Base-by-base conservation (phyloP, 2,329 filamentous ascomycete genomes). In the Fonsecaea erecta region DNA sequence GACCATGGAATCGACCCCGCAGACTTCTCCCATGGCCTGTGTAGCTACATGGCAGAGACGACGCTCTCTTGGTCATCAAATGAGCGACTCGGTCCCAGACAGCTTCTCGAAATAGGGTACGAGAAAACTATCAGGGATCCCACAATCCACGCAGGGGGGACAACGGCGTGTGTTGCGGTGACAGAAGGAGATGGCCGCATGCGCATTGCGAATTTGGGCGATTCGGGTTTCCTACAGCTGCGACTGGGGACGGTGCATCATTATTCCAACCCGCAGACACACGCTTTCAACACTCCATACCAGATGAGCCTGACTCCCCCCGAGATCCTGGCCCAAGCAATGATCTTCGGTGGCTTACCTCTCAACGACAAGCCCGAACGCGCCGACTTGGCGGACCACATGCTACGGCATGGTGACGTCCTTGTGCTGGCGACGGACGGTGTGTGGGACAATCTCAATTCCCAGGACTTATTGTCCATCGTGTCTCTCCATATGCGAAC, bases 231-330 rank as follows among this genome's bases (percentile, higher is more conserved):
- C 76, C 85, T 98, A 62, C 90, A 96, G 67, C 83, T 98, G 66
- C 88, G 93, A 14, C 85, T 92, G 28, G 96, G 94, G 71, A 92
- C 90, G 14, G 91, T 99, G 34, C 90, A 95, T 76, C 86, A 90
- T 62, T 89, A 88, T 74, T 96, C 93, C 1, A 86, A 88, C 54
- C 90, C 92, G 26, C 95, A 99, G 78, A 97, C 93, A 0, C 95
- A 99, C 77, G 93, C 90, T 51, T 99, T 99, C 84, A 99, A 99
- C 78, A 98, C 95, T 0, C 95, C 95, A 0, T 99, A 91, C 75
- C 95, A 99, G 77, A 85, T 99, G 46, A 94, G 92, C 60, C 88
- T 97, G 60, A 89, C 97, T 7, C 94, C 95, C 0, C 86, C 90
- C 2, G 87, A 86, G 71, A 89, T 97, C 78, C 85, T 92, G 63